Percentiles rank a stretch among this genome's conserved stretches.
Evolutionary conservation across 1,284 basidiomycete species (phyloP).

Genomic region (Trametes versicolor): DNA sequence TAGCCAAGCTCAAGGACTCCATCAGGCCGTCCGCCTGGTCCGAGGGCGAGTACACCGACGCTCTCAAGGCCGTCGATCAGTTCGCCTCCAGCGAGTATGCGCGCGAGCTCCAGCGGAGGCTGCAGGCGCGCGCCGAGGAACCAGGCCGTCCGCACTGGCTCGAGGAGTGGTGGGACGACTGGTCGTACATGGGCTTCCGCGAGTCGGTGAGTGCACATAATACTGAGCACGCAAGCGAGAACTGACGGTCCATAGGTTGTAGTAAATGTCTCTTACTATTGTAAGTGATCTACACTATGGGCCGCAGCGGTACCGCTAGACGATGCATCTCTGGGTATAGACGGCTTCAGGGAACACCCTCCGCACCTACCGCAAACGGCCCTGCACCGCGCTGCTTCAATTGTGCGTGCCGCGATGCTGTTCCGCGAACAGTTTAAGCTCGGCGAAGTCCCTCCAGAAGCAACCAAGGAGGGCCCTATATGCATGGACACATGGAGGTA

Average conservation of each 20-base stretch:
- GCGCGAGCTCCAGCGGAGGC: slow-evolving; percentile 63
- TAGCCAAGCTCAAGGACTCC: slow-evolving; percentile 66
- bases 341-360: slow-evolving; percentile 80
- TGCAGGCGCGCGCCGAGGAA: slow-evolving; percentile 60
- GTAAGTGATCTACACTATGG: slow-evolving; percentile 50
- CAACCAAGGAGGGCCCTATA: slow-evolving; percentile 76
- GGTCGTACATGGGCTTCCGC: slow-evolving; percentile 75
- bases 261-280: slow-evolving; percentile 86
- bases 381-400: slow-evolving; percentile 77
- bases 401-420: slow-evolving; percentile 76
- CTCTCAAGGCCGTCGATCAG: slow-evolving; percentile 67
- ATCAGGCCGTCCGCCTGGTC: slow-evolving; percentile 74
- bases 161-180: slow-evolving; percentile 87
- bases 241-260: slow-evolving; percentile 61
- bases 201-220: slow-evolving; percentile 66
- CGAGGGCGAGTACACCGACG: slow-evolving; percentile 61
- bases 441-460: slow-evolving; percentile 77
- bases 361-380: slow-evolving; percentile 63
- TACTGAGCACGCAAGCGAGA: no score
- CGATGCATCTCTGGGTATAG: slow-evolving; percentile 47
- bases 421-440: slow-evolving; percentile 75
- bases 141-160: slow-evolving; percentile 69
- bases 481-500: slow-evolving; percentile 93
- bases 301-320: background rate
- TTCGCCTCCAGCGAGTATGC: slow-evolving; percentile 61